Evolutionary conservation across 1,284 basidiomycete species (phyloP).

Genomic region (Ustilago loliicola): DNA sequence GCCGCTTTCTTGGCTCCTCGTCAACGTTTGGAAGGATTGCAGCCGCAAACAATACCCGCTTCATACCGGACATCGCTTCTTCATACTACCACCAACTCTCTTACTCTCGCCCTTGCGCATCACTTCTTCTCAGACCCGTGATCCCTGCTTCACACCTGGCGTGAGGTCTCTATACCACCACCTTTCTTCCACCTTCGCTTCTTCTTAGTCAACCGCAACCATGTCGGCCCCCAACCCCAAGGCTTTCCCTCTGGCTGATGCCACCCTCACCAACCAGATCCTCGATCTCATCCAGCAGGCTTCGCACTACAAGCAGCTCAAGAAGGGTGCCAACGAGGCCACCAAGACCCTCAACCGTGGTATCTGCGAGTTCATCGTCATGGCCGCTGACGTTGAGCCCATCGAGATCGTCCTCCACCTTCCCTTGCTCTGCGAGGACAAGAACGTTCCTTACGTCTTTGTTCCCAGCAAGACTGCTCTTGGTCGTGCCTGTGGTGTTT

Average conservation of each 20-base stretch:
- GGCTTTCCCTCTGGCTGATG: conserved; percentile 92
- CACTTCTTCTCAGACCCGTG: conserved; percentile 41
- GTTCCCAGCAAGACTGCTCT: conserved; percentile 93
- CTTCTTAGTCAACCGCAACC: conserved; percentile 10
- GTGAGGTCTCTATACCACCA: conserved; percentile 46
- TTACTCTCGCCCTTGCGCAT: conserved; percentile 6
- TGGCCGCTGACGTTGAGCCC: conserved; percentile 91
- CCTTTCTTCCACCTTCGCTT: not conserved
- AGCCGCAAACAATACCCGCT: not conserved
- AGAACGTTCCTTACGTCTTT: conserved; percentile 98
- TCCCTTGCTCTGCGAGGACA: conserved; percentile 97
- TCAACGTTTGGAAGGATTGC: conserved; percentile 1
- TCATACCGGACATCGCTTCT: not conserved
- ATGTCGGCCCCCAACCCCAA: conserved; percentile 75
- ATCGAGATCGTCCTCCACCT: conserved; percentile 98
- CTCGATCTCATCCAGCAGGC: conserved; percentile 72
- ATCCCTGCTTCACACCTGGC: conserved; percentile 52
- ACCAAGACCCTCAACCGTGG: conserved; percentile 99
- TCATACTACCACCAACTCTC: conserved; percentile 23
- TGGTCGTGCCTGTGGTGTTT: conserved; percentile 95
- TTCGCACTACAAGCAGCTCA: conserved; percentile 93
- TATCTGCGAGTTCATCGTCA: conserved; percentile 97
- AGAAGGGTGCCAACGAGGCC: conserved; percentile 95
- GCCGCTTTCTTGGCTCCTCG: not conserved
- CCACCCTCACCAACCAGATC: conserved; percentile 92